Evolutionary conservation across 768 basidiomycete genomes (phyloP).

Genomic region (Lanmaoa rubissima): DNA sequence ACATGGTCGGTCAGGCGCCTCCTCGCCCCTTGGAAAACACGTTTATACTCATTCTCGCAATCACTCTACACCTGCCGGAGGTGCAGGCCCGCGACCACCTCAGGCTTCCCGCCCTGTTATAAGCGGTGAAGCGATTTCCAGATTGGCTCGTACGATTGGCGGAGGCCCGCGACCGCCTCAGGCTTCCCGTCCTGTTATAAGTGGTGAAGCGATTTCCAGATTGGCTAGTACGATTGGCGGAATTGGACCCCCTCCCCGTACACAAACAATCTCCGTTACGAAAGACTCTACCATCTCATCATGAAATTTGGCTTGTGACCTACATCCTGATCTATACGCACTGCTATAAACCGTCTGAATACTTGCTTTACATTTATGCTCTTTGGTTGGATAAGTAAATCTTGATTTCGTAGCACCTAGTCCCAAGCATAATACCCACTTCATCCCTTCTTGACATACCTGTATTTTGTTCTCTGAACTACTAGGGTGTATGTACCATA

Average conservation of each 20-base stretch:
- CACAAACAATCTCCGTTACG: slow-evolving; percentile 25
- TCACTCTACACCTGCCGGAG: slow-evolving; percentile 56
- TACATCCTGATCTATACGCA: slow-evolving; percentile 9
- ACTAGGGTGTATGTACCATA: slow-evolving; percentile 23
- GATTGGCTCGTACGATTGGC: slow-evolving; percentile 56
- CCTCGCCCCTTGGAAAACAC: slow-evolving; percentile 42
- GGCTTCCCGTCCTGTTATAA: slow-evolving; percentile 63
- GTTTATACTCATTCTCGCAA: slow-evolving; percentile 47
- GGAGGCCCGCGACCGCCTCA: slow-evolving; percentile 42
- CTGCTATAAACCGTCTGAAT: slow-evolving; percentile 12
- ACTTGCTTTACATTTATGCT: slow-evolving; percentile 13
- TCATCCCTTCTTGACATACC: slow-evolving; percentile 18
- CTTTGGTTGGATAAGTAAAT: slow-evolving; percentile 20
- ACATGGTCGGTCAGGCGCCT: slow-evolving; percentile 43
- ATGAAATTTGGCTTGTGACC: slow-evolving; percentile 11
- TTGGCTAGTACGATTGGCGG: slow-evolving; percentile 61
- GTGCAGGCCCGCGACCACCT: slow-evolving; percentile 37
- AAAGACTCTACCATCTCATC: slow-evolving; percentile 29
- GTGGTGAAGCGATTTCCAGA: slow-evolving; percentile 66
- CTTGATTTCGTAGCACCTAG: slow-evolving; percentile 13
- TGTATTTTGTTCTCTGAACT: slow-evolving; percentile 18
- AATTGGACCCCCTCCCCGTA: slow-evolving; percentile 24
- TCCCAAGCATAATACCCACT: slow-evolving; percentile 23
- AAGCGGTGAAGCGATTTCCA: slow-evolving; percentile 68
- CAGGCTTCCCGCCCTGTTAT: slow-evolving; percentile 64